phyloP scores from a whole-genome alignment of 1,284 basidiomycete genomes.

The Trichosporon sp. region DNA sequence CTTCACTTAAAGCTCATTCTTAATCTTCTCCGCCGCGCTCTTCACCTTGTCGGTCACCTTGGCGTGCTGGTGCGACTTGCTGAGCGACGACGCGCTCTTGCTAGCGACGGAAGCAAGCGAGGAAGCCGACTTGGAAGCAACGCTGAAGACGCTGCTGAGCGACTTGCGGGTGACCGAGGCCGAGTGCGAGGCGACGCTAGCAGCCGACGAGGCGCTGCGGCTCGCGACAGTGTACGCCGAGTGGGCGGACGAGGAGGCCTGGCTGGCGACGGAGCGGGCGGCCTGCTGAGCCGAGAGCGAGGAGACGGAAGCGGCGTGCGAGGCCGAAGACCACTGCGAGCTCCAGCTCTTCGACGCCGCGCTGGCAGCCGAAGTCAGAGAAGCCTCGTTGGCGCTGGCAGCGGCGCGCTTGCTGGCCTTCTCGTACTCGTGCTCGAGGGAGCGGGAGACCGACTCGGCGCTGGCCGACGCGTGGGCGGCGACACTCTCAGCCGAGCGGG shows the following conservation, averaged over 20 bases:
- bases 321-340: constrained; percentile 42
- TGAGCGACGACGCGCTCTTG: constrained; percentile 24
- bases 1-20: constrained; percentile 7
- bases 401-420: constrained; percentile 32
- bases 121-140: constrained; percentile 22
- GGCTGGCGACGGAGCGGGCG: constrained; percentile 24
- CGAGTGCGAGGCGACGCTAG: constrained; percentile 44
- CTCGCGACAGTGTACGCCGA: constrained; percentile 34
- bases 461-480: constrained; percentile 9
- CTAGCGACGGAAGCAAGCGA: constrained; percentile 28
- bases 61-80: neutral
- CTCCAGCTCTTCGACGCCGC: constrained; percentile 40
- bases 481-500: constrained; percentile 3
- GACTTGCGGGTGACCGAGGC: constrained; percentile 36
- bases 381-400: constrained; percentile 34
- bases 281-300: constrained; percentile 46
- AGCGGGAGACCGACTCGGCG: constrained; percentile 24
- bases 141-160: constrained; percentile 23
- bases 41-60: constrained; percentile 2
- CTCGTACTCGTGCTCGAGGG: constrained; percentile 37
- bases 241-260: constrained; percentile 28
- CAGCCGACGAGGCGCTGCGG: constrained; percentile 27
- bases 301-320: constrained; percentile 37
- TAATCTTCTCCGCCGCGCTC: neutral
- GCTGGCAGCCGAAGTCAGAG: constrained; percentile 34